Evolutionary conservation across 495 filamentous ascomycete genomes (phyloP).

Genomic region (Talaromyces stipitatus): DNA sequence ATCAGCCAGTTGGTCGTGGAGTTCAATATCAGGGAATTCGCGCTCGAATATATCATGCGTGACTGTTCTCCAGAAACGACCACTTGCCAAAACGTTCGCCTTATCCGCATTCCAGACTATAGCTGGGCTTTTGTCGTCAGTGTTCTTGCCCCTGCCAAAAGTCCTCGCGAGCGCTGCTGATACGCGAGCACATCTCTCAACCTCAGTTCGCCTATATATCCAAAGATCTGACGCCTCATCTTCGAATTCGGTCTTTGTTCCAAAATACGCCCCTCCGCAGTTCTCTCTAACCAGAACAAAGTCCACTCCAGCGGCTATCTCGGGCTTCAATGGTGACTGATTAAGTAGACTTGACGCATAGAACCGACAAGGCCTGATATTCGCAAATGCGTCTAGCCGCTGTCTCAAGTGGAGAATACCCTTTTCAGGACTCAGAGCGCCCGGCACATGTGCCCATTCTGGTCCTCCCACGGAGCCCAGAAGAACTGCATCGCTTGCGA

Average conservation of each 20-base stretch:
- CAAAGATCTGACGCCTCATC: constrained; percentile 78
- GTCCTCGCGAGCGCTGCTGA: constrained; percentile 74
- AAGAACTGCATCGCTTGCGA: constrained; percentile 27
- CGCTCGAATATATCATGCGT: constrained; percentile 58
- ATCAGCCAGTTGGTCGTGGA: constrained; percentile 67
- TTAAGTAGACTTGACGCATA: constrained; percentile 67
- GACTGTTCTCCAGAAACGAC: constrained; percentile 69
- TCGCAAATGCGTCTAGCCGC: constrained; percentile 68
- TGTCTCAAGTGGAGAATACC: constrained; percentile 27
- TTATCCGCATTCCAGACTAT: constrained; percentile 81
- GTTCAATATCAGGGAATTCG: constrained; percentile 74
- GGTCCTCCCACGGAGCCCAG: constrained; percentile 33
- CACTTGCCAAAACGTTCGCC: constrained; percentile 95
- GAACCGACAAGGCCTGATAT: constrained; percentile 80
- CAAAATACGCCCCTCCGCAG: constrained; percentile 55
- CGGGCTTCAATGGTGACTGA: constrained; percentile 66
- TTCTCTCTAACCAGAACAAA: constrained; percentile 86
- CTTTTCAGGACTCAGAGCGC: constrained; percentile 30
- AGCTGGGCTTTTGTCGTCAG: constrained; percentile 75
- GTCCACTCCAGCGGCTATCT: constrained; percentile 46
- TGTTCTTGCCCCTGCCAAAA: constrained; percentile 56
- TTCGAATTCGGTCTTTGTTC: constrained; percentile 36
- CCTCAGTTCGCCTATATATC: constrained; percentile 81
- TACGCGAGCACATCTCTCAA: constrained; percentile 79
- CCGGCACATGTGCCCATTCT: constrained; percentile 24